Percentiles rank a stretch among this genome's conserved stretches.
These are phyloP conservation scores for Closterium sp. DNA, from an alignment of 139 green algal genomes.

Conservation along the genomic window DNA sequence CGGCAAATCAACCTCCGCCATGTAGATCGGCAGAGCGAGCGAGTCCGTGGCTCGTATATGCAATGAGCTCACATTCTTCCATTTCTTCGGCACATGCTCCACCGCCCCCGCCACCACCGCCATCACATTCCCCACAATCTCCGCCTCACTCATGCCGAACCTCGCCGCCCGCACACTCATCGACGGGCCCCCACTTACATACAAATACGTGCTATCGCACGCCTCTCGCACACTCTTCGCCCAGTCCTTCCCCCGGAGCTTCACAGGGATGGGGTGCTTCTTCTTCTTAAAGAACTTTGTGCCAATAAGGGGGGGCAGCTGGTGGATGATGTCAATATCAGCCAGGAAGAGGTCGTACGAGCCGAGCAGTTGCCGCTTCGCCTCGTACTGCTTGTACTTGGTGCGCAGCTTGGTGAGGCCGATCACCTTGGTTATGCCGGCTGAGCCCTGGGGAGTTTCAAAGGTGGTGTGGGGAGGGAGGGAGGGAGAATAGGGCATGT, in stretches of 20 bases:
- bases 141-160: neutral
- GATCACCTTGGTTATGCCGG: conserved; percentile 35
- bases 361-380: conserved; percentile 87
- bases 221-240: conserved; percentile 11
- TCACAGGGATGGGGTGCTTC: conserved; percentile 63
- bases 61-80: conserved; percentile 37
- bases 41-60: conserved; percentile 41
- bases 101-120: conserved; percentile 22
- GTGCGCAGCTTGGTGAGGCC: too few relatives aligned
- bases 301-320: conserved; percentile 90
- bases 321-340: conserved; percentile 84
- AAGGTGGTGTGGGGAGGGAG: too few relatives aligned
- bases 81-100: conserved; percentile 31
- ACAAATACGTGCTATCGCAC: conserved; percentile 38
- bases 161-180: conserved; percentile 15
- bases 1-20: conserved; percentile 23
- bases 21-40: conserved; percentile 25
- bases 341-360: conserved; percentile 94
- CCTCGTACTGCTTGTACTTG: conserved; percentile 72
- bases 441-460: neutral
- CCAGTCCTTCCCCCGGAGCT: conserved; percentile 29
- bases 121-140: conserved; percentile 39
- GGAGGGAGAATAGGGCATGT: too few relatives aligned
- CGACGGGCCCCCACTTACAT: conserved; percentile 22
- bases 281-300: conserved; percentile 97